Conservation (phyloP, 2,329 filamentous ascomycete genomes). For the Phaeophleospora eucalypticola region DNA sequence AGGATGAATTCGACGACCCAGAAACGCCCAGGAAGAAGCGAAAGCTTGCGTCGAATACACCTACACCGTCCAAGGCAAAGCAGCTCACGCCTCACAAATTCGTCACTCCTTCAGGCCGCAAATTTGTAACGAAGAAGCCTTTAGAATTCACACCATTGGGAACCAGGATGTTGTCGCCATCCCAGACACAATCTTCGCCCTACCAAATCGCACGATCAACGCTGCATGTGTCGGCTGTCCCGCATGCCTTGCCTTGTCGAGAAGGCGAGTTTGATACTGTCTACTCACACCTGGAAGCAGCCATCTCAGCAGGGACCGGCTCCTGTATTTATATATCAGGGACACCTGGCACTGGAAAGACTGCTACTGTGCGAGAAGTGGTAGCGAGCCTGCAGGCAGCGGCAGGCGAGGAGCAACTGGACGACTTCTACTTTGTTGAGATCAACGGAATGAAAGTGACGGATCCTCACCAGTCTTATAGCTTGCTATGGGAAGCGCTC, state of each 20-base stretch:
- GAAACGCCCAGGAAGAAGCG: slow-evolving; percentile 46
- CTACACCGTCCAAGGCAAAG: slow-evolving; percentile 42
- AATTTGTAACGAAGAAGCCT: slow-evolving; percentile 75
- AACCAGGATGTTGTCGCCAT: slow-evolving; percentile 75
- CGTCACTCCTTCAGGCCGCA: slow-evolving; percentile 61
- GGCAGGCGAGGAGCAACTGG: slow-evolving; percentile 83
- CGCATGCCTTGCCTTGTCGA: slow-evolving; percentile 81
- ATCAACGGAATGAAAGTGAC: slow-evolving; percentile 99
- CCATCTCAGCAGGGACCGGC: slow-evolving; percentile 88
- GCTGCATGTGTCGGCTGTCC: slow-evolving; percentile 90
- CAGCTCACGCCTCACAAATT: slow-evolving; percentile 51
- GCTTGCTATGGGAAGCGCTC: slow-evolving; percentile 90
- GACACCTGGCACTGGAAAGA: slow-evolving; percentile 97
- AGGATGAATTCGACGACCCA: slow-evolving; percentile 37
- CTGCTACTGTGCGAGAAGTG: slow-evolving; percentile 92
- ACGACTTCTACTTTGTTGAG: slow-evolving; percentile 98
- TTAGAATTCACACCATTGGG: slow-evolving; percentile 95
- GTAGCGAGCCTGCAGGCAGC: slow-evolving; percentile 84
- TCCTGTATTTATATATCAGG: slow-evolving; percentile 99
- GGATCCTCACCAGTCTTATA: slow-evolving; percentile 94
- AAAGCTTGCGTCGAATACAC: slow-evolving; percentile 44
- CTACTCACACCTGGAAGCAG: slow-evolving; percentile 88
- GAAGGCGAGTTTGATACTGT: slow-evolving; percentile 89
- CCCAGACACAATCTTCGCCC: slow-evolving; percentile 72
- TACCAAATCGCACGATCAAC: slow-evolving; percentile 86